phyloP scores from a whole-genome alignment of 2,329 filamentous ascomycete genomes.

The Albifimbria verrucaria region DNA sequence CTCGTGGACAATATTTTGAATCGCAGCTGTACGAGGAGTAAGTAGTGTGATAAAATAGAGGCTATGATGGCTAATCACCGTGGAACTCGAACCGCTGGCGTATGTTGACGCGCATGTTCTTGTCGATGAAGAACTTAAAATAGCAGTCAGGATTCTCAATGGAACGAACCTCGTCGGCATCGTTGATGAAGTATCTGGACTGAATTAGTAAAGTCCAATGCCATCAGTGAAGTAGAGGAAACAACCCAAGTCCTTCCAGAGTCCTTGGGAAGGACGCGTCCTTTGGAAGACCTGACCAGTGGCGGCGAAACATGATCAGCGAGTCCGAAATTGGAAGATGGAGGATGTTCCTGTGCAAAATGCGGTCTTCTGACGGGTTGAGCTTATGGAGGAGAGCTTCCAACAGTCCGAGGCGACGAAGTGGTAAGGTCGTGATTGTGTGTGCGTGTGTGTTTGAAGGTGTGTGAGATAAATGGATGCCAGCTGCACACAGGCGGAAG shows the following conservation, averaged over 20 bases:
- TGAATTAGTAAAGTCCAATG: background rate
- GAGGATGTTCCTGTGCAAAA: too few species aligned
- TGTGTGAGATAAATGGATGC: too few species aligned
- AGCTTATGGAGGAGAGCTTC: conserved; percentile 2
- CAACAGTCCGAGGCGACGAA: too few species aligned
- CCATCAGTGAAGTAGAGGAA: background rate
- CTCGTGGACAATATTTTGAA: conserved; percentile 55
- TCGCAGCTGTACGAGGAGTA: conserved; percentile 47
- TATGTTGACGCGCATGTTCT: conserved; percentile 74
- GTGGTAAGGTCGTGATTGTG: background rate
- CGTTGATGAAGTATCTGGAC: conserved; percentile 73
- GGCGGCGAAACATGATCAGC: conserved; percentile 81
- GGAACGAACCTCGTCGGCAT: conserved; percentile 69
- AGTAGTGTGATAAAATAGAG: background rate
- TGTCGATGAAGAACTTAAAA: conserved; percentile 72
- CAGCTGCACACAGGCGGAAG: too few species aligned
- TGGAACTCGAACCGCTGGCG: conserved; percentile 73
- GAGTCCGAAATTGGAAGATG: too few species aligned
- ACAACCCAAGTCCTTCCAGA: conserved; percentile 69
- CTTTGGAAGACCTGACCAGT: conserved; percentile 63
- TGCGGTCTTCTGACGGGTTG: too few species aligned
- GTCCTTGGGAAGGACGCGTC: conserved; percentile 65
- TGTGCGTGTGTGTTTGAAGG: background rate
- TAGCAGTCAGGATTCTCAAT: conserved; percentile 64
- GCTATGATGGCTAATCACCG: conserved; percentile 40